Conservation (phyloP, 2,329 filamentous ascomycete genomes). For the Botrytis byssoidea region DNA sequence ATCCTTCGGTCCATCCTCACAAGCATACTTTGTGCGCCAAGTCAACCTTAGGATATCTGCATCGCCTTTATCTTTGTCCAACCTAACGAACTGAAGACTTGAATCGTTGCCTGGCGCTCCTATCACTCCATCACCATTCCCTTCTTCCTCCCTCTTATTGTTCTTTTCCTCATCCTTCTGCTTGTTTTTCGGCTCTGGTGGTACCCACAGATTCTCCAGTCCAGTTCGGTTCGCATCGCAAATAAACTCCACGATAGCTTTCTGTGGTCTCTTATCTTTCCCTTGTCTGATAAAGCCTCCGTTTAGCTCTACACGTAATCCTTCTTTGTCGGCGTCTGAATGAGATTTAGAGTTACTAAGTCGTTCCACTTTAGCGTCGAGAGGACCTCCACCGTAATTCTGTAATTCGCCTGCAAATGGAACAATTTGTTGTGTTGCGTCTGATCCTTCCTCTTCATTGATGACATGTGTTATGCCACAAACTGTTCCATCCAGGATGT, state of each 20-base stretch:
- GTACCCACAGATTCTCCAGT: slow-evolving; percentile 65
- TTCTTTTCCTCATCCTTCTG: slow-evolving; percentile 39
- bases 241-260: slow-evolving; percentile 79
- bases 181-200: slow-evolving; percentile 45
- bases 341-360: slow-evolving; percentile 64
- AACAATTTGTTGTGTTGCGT: slow-evolving; percentile 56
- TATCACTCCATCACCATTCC: slow-evolving; percentile 38
- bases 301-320: slow-evolving; percentile 66
- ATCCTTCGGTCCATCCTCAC: slow-evolving; percentile 54
- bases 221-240: slow-evolving; percentile 74
- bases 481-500: slow-evolving; percentile 47
- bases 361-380: slow-evolving; percentile 65
- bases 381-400: slow-evolving; percentile 53
- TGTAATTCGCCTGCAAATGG: slow-evolving; percentile 73
- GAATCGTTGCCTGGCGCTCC: slow-evolving; percentile 44
- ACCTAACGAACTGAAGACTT: slow-evolving; percentile 75
- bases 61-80: slow-evolving; percentile 58
- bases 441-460: slow-evolving; percentile 47
- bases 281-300: slow-evolving; percentile 55
- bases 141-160: slow-evolving; percentile 38
- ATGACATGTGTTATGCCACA: slow-evolving; percentile 69
- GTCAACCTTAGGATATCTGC: slow-evolving; percentile 68
- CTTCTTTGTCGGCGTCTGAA: slow-evolving; percentile 66
- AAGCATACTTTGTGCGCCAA: slow-evolving; percentile 88
- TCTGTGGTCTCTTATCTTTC: slow-evolving; percentile 59